Base-by-base conservation (phyloP, 805 yeast genomes). In the Metschnikowia aberdeeniae region DNA sequence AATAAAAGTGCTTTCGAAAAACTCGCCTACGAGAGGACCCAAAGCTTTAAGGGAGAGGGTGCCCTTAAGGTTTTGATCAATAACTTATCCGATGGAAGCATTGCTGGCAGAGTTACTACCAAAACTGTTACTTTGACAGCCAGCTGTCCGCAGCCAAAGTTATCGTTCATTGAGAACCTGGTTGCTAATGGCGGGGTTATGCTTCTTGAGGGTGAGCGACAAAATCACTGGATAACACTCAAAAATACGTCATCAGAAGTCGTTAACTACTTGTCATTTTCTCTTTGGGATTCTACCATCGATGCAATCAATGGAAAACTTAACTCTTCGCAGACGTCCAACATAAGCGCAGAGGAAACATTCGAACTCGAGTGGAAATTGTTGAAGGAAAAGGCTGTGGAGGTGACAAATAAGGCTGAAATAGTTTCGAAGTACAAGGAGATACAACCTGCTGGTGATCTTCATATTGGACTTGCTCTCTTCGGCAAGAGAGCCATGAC, bases 201-300 rank as follows among this genome's bases (percentile, higher is more conserved):
- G 88, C 63, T 88, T 12, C 63, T 89, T 10, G 95, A 88, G 58
- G 96, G 96, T 7, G 93, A 89, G 54, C 66, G 70, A 34, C 72
- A 70, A 41, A 51, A 59, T 1, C 78, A 86, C 47, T 65, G 72
- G 1, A 60, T 87, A 5, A 60, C 63, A 1, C 62, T 89, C 28
- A 72, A 75, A 39, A 88, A 89, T 59, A 69, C 75, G 14, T 81
- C 92, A 0, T 58, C 63, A 4, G 81, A 82, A 3, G 56, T 72
- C 0, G 79, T 84, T 36, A 77, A 81, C 44, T 71, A 75, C 40
- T 54, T 88, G 29, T 72, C 81, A 3, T 81, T 85, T 49, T 76
- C 81, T 6, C 81, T 82, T 53, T 70, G 80, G 67, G 96, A 88
- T 57, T 83, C 93, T 0, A 83, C 93, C 0, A 74, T 78, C 5